Evolutionary conservation across 106 monocot species (phyloP).

Genomic region (Gastrodia elata): DNA sequence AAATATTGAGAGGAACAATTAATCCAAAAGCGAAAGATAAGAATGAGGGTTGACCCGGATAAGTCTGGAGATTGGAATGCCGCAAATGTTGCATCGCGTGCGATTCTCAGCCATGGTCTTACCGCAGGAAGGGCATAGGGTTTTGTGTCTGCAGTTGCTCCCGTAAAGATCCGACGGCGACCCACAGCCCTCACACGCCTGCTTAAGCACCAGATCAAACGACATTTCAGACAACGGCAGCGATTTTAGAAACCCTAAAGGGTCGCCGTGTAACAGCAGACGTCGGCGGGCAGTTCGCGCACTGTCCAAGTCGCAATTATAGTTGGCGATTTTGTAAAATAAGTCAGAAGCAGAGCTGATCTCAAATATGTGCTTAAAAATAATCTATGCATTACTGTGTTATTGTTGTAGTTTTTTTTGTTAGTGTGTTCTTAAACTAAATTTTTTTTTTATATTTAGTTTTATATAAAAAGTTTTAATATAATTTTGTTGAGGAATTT

Average conservation of each 20-base stretch:
- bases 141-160: slow-evolving; percentile 29
- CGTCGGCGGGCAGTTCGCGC: background rate
- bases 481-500: too few species aligned
- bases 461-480: too few species aligned
- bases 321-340: too few species aligned
- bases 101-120: slow-evolving; percentile 19
- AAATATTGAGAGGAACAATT: background rate
- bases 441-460: too few species aligned
- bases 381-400: too few species aligned
- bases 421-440: too few species aligned
- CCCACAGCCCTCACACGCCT: slow-evolving; percentile 20
- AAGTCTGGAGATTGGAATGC: slow-evolving; percentile 16
- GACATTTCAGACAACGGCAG: slow-evolving; percentile 3
- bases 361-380: too few species aligned
- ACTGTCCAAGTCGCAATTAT: too few species aligned
- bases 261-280: background rate
- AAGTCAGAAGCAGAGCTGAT: too few species aligned
- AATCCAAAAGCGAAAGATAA: background rate
- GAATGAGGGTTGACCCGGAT: slow-evolving; percentile 12
- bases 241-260: background rate
- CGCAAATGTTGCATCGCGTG: slow-evolving; percentile 22
- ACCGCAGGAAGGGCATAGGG: slow-evolving; percentile 17
- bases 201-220: slow-evolving; percentile 14
- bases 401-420: too few species aligned
- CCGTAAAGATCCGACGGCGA: slow-evolving; percentile 26